Evolutionary conservation across 495 filamentous ascomycete species (phyloP).

Genomic region (Penicillium riverlandense): DNA sequence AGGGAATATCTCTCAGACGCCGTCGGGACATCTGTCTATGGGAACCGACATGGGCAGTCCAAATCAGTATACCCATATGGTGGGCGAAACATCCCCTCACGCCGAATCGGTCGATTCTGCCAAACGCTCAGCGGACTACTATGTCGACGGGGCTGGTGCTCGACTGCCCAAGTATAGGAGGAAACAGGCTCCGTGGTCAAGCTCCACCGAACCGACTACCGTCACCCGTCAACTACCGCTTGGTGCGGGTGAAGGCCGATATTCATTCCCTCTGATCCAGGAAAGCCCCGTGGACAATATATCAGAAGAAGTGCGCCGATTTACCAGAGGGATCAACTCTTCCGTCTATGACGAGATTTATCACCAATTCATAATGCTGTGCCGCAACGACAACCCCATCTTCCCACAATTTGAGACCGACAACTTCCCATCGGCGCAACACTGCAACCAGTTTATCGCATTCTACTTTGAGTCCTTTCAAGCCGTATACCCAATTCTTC

Average conservation of each 20-base stretch:
- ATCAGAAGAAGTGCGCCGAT: slow-evolving; percentile 6
- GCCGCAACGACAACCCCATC: slow-evolving; percentile 25
- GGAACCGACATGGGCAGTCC: slow-evolving; percentile 13
- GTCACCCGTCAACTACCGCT: slow-evolving; percentile 3
- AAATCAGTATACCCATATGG: slow-evolving; percentile 9
- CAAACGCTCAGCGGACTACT: slow-evolving; percentile 26
- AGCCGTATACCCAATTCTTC: slow-evolving; percentile 38
- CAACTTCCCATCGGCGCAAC: slow-evolving; percentile 25
- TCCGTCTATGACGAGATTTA: slow-evolving; percentile 29
- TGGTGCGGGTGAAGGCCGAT: slow-evolving; percentile 5
- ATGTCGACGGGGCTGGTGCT: slow-evolving; percentile 28
- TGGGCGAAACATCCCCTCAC: slow-evolving; percentile 13
- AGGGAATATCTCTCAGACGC: slow-evolving; percentile 14
- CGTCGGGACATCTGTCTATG: slow-evolving; percentile 14
- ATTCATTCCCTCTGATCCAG: slow-evolving; percentile 19
- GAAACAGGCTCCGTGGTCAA: slow-evolving; percentile 17
- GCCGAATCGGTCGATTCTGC: slow-evolving; percentile 11
- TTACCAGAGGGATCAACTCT: slow-evolving; percentile 16
- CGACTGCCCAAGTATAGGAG: slow-evolving; percentile 24
- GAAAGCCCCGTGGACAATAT: slow-evolving; percentile 7
- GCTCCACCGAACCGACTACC: slow-evolving; percentile 7
- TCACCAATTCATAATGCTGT: slow-evolving; percentile 26
- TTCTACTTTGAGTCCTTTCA: slow-evolving; percentile 36
- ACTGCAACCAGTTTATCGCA: slow-evolving; percentile 24
- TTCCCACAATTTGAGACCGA: slow-evolving; percentile 29